Conservation (phyloP, 1,139 yeast genomes). For the Yamadazyma dushanensis region DNA sequence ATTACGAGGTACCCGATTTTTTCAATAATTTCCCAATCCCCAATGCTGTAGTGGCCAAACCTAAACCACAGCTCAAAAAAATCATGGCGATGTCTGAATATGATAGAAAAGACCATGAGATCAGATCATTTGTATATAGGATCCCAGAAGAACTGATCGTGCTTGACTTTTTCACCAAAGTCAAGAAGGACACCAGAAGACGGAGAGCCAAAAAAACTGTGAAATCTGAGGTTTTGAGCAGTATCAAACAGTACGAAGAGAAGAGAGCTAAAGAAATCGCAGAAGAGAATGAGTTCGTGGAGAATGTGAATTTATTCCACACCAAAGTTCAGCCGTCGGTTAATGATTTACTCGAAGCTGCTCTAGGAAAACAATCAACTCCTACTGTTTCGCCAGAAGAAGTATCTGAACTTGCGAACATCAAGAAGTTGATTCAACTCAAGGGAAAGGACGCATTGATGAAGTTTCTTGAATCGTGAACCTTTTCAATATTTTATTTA, state of each 20-base stretch:
- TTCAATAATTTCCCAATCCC: slow-evolving; percentile 44
- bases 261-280: slow-evolving; percentile 20
- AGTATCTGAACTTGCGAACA: slow-evolving; percentile 50
- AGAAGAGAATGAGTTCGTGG: slow-evolving; percentile 24
- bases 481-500: slow-evolving; percentile 11
- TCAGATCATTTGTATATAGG: slow-evolving; percentile 52
- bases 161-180: slow-evolving; percentile 67
- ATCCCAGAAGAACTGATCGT: slow-evolving; percentile 73
- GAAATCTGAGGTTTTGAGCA: slow-evolving; percentile 27
- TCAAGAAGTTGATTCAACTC: slow-evolving; percentile 59
- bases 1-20: slow-evolving; percentile 42
- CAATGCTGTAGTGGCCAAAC: slow-evolving; percentile 46
- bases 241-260: slow-evolving; percentile 25
- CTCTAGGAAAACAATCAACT: slow-evolving; percentile 12
- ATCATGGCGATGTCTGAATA: slow-evolving; percentile 36
- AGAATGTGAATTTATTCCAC: slow-evolving; percentile 23
- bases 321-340: slow-evolving; percentile 21
- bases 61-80: slow-evolving; percentile 26
- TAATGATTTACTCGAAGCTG: slow-evolving; percentile 27
- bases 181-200: slow-evolving; percentile 31
- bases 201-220: slow-evolving; percentile 11
- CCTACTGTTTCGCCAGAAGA: slow-evolving; percentile 28
- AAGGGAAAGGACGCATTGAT: slow-evolving; percentile 72
- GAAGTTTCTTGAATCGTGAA: slow-evolving; percentile 44
- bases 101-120: slow-evolving; percentile 24